These are phyloP conservation scores for Escovopsis weberi DNA, from an alignment of 2,329 filamentous ascomycete genomes.

Conservation along the genomic window DNA sequence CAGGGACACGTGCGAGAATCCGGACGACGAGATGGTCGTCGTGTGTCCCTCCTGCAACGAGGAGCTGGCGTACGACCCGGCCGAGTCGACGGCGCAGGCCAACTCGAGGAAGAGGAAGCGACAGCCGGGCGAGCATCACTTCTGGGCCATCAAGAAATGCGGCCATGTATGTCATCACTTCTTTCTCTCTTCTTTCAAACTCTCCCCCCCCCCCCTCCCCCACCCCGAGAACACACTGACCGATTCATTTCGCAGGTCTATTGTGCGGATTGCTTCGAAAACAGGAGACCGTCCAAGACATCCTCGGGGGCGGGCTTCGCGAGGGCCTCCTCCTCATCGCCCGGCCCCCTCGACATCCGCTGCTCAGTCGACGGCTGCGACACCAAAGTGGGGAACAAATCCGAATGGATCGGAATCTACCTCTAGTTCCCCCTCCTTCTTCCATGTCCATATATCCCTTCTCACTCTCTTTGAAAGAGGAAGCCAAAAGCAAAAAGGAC, in stretches of 20 bases:
- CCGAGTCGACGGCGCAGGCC: conserved; percentile 16
- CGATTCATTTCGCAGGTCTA: conserved; percentile 41
- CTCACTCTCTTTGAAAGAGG: too few species aligned
- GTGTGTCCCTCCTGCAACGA: conserved; percentile 78
- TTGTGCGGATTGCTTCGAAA: conserved; percentile 46
- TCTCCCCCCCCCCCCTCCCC: too few species aligned
- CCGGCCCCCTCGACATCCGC: conserved; percentile 20
- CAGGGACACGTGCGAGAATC: conserved; percentile 39
- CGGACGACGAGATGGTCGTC: conserved; percentile 49
- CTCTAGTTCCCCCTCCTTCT: too few species aligned
- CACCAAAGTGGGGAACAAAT: conserved; percentile 37
- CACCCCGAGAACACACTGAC: too few species aligned
- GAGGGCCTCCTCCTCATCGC: conserved; percentile 16
- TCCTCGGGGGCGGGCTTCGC: conserved; percentile 24
- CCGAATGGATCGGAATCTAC: conserved; percentile 48
- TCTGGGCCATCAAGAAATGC: conserved; percentile 83
- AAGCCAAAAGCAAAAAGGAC: too few species aligned
- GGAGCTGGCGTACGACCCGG: conserved; percentile 63
- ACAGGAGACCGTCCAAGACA: conserved; percentile 29
- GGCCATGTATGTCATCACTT: conserved; percentile 69
- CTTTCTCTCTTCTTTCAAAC: too few species aligned
- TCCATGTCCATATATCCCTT: too few species aligned
- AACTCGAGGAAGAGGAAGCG: conserved; percentile 27
- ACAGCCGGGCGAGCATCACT: conserved; percentile 57
- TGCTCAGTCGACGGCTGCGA: conserved; percentile 45